These are phyloP conservation scores for Carex scoparia DNA, from an alignment of 176 grass and related monocot species.

Conservation along the genomic window DNA sequence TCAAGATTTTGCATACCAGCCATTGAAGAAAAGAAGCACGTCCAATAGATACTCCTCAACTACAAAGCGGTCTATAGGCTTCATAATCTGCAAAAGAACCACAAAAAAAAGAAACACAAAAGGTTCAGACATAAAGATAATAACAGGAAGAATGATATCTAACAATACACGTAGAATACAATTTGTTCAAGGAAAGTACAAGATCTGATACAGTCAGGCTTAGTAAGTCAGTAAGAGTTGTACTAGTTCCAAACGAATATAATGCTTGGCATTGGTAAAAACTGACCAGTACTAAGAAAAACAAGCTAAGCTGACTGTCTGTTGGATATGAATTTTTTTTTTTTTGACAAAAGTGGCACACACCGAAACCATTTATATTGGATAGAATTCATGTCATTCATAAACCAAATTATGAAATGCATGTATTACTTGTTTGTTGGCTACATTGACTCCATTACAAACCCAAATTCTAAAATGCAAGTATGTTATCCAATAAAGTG, in stretches of 20 bases:
- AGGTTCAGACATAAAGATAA: neutral
- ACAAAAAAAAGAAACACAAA: neutral
- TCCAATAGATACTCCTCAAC: slow-evolving; percentile 97
- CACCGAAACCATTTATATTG: neutral
- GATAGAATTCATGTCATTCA: neutral
- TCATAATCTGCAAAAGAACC: slow-evolving; percentile 54
- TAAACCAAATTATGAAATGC: neutral
- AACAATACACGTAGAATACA: neutral
- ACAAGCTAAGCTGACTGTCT: neutral
- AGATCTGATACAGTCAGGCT: neutral
- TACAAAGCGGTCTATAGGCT: slow-evolving; percentile 88
- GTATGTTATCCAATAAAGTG: neutral
- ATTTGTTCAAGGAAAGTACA: neutral
- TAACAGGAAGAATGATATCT: neutral
- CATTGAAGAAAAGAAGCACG: slow-evolving; percentile 99
- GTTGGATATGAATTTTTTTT: neutral
- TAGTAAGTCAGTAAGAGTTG: neutral
- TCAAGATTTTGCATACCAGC: slow-evolving; percentile 57
- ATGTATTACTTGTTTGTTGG: neutral
- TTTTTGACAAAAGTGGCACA: neutral
- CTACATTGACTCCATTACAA: neutral
- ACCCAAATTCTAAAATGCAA: neutral
- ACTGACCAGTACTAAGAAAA: neutral
- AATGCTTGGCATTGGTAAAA: neutral
- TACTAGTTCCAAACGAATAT: neutral